phyloP scores from a whole-genome alignment of 805 yeast species.

The Torulaspora gathmanii region DNA sequence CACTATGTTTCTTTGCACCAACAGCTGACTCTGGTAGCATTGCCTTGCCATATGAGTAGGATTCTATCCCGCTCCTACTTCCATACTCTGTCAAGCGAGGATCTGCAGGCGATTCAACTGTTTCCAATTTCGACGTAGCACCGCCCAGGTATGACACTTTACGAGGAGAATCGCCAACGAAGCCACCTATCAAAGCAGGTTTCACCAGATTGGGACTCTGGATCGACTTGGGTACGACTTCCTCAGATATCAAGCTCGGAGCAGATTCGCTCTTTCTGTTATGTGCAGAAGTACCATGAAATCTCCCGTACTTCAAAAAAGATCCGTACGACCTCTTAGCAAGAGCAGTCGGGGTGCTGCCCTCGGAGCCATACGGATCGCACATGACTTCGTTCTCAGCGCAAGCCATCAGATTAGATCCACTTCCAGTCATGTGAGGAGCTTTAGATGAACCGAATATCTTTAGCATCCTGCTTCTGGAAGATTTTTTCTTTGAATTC shows the following conservation, averaged over 20 bases:
- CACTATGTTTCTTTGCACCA: constrained; percentile 11
- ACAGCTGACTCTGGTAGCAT: constrained; percentile 4
- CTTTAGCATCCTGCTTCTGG: constrained; percentile 31
- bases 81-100: constrained; percentile 3
- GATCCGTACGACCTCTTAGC: constrained; percentile 24
- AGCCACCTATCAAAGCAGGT: constrained; percentile 8
- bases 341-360: background rate
- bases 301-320: constrained; percentile 21
- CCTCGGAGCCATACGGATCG: background rate
- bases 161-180: constrained; percentile 2
- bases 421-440: background rate
- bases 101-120: constrained; percentile 3
- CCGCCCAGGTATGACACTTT: constrained; percentile 3
- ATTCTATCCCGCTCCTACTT: background rate
- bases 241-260: constrained; percentile 9
- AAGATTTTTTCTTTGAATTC: constrained; percentile 24
- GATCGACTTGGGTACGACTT: constrained; percentile 27
- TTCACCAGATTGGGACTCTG: constrained; percentile 17
- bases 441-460: constrained; percentile 27
- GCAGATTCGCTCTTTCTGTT: constrained; percentile 5
- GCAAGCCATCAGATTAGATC: background rate
- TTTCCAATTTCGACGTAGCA: background rate
- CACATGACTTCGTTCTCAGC: background rate
- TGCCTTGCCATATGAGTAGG: constrained; percentile 1
- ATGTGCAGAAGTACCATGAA: constrained; percentile 9